Evolutionary conservation across 1,284 basidiomycete genomes (phyloP).

Genomic region (Moniliella sp.): DNA sequence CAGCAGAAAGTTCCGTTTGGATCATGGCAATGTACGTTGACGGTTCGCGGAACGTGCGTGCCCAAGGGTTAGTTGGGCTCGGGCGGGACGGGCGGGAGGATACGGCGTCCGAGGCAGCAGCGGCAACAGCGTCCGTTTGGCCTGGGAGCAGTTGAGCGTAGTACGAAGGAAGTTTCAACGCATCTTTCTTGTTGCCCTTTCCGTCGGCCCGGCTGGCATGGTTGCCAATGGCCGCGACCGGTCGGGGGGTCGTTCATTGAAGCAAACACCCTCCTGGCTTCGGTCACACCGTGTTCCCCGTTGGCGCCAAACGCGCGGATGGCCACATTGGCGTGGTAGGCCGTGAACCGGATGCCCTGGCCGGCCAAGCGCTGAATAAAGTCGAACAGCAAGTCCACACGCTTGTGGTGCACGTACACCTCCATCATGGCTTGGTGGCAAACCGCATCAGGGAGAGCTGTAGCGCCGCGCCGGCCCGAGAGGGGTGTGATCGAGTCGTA

Average conservation of each 20-base stretch:
- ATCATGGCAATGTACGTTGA: constrained; percentile 73
- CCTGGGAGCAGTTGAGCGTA: too few relatives aligned
- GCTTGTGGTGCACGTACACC: constrained; percentile 57
- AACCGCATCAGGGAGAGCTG: constrained; percentile 51
- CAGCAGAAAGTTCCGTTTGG: constrained; percentile 61
- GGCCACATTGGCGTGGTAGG: constrained; percentile 78
- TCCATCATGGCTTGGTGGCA: constrained; percentile 77
- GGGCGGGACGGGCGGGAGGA: not conserved
- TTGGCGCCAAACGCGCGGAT: constrained; percentile 53
- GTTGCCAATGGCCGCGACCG: constrained; percentile 75
- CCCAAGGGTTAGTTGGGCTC: not conserved
- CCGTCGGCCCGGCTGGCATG: constrained; percentile 42
- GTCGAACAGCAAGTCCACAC: constrained; percentile 53
- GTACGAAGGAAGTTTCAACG: not conserved
- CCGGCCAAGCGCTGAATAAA: constrained; percentile 48
- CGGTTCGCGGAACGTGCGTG: not conserved
- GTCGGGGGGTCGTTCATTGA: constrained; percentile 59
- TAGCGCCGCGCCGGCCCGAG: constrained; percentile 21
- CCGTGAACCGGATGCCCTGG: constrained; percentile 62
- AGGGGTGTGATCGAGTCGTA: constrained; percentile 55
- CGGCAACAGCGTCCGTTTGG: too few relatives aligned
- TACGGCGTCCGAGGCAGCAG: not conserved
- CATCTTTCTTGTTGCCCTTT: too few relatives aligned
- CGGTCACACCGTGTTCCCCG: constrained; percentile 42
- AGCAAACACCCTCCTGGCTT: constrained; percentile 48